Evolutionary conservation across 257 asterid genomes (phyloP), one percentile per base, ranked within the genome.

Genomic region (Echites panduratus): DNA sequence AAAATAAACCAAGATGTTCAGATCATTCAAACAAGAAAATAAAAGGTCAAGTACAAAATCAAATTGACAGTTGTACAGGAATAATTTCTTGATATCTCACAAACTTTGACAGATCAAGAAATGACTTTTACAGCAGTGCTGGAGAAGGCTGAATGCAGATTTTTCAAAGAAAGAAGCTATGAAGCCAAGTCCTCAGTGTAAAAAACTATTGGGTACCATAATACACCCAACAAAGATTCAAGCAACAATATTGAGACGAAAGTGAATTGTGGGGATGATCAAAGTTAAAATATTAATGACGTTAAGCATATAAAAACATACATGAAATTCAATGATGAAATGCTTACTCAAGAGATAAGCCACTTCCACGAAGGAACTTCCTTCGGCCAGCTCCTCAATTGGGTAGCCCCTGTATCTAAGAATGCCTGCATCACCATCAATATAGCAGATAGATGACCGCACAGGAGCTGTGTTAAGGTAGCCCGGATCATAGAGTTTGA

Each of bases 381-480:
- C 91, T 82, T 91, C 97, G 0, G 97, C 97, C 76, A 94, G 86
- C 85, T 94, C 97, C 83, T 94, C 99, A 76, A 91, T 94, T 6
- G 99, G 98, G 82, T 85, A 91, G 47, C 99, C 99, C 75, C 99
- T 87, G 81, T 94, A 94, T 78, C 98, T 85, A 68, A 94, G 99
- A 75, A 94, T 82, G 73, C 99, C 99, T 32, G 91, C 98, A 85
- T 94, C 99, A 45, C 99, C 99, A 80, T 94, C 98, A 49, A 94
- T 94, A 74, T 94, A 94, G 75, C 90, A 91, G 72, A 94, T 88
- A 3, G 98, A 89, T 19, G 99, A 94, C 70, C 95, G 84, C 26
- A 94, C 99, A 0, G 99, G 99, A 70, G 99, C 99, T 7, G 98
- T 94, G 79, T 94, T 94, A 65, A 91, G 95, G 81, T 94, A 94